A percentile compares a stretch with the other conserved stretches of the same genome.
Conservation (phyloP, 1,139 yeast species). For the Blastobotrys buckinghamii region DNA sequence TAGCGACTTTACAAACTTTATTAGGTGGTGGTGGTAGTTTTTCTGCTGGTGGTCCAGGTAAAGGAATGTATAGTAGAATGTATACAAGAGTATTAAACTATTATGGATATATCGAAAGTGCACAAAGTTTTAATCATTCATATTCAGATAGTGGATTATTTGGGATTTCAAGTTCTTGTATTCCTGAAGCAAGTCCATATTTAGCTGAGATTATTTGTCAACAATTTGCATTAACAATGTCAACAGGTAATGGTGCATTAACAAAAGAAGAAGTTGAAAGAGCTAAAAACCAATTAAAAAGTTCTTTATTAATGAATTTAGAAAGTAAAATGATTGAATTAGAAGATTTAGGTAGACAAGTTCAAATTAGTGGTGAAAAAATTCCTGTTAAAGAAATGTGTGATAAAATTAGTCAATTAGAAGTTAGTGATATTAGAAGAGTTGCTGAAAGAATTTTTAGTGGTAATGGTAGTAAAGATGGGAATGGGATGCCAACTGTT, state of each 20-base stretch:
- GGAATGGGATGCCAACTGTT: conserved; percentile 66
- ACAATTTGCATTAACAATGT: conserved; percentile 63
- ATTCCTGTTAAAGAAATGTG: conserved; percentile 85
- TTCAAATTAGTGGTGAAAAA: conserved; percentile 74
- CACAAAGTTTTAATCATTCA: conserved; percentile 83
- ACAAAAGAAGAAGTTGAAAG: conserved; percentile 69
- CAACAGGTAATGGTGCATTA: conserved; percentile 54
- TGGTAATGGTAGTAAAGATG: conserved; percentile 48
- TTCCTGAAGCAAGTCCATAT: conserved; percentile 80
- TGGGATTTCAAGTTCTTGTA: conserved; percentile 80
- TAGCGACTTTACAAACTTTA: conserved; percentile 84
- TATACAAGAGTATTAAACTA: conserved; percentile 89
- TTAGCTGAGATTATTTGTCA: conserved; percentile 75
- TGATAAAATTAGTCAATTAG: conserved; percentile 59
- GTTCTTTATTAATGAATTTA: conserved; percentile 87
- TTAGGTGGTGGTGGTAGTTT: conserved; percentile 98
- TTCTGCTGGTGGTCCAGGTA: conserved; percentile 99
- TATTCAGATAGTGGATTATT: conserved; percentile 87
- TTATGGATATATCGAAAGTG: conserved; percentile 85
- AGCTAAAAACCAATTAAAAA: conserved; percentile 86
- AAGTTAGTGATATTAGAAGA: conserved; percentile 58
- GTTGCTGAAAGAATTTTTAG: conserved; percentile 77
- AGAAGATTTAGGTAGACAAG: conserved; percentile 93
- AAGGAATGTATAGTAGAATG: conserved; percentile 94
- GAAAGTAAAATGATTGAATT: conserved; percentile 88